Evolutionary conservation across 768 basidiomycete species (phyloP).

Genomic region (Tubosaeta sp.): DNA sequence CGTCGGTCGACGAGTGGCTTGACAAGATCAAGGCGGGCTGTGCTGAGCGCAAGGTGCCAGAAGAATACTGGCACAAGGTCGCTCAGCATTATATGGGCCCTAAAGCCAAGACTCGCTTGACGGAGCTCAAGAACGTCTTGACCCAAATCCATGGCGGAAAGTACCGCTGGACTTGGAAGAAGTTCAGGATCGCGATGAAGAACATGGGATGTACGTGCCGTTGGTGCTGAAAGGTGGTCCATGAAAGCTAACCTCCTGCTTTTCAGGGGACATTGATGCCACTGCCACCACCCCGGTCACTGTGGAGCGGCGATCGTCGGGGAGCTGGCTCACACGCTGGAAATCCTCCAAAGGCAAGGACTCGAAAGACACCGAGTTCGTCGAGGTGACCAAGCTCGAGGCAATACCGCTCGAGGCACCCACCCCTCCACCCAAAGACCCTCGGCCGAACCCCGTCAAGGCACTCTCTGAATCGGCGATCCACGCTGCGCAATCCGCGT

Average conservation of each 20-base stretch:
- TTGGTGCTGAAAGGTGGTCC: neutral
- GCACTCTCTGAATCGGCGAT: constrained; percentile 31
- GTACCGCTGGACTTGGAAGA: constrained; percentile 83
- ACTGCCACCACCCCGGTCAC: constrained; percentile 58
- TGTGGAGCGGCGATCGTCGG: constrained; percentile 46
- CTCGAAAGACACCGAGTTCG: constrained; percentile 31
- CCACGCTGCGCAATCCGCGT: constrained; percentile 25
- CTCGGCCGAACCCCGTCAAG: constrained; percentile 34
- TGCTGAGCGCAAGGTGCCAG: constrained; percentile 62
- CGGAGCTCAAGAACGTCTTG: constrained; percentile 71
- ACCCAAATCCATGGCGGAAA: constrained; percentile 70
- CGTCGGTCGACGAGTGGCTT: constrained; percentile 69
- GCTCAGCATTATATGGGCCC: constrained; percentile 73
- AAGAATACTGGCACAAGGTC: constrained; percentile 81
- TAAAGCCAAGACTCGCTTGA: constrained; percentile 59
- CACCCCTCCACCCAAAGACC: constrained; percentile 26
- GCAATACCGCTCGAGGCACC: neutral
- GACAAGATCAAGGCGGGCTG: constrained; percentile 70
- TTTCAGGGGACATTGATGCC: constrained; percentile 63
- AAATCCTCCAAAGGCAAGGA: constrained; percentile 36
- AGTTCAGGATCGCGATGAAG: constrained; percentile 70
- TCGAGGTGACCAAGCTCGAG: constrained; percentile 27
- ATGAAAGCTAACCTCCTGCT: neutral
- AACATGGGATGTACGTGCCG: constrained; percentile 73
- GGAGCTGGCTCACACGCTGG: constrained; percentile 49